Evolutionary conservation across 2,329 filamentous ascomycete genomes (phyloP).

Genomic region (Ophiostoma triangulosporum): DNA sequence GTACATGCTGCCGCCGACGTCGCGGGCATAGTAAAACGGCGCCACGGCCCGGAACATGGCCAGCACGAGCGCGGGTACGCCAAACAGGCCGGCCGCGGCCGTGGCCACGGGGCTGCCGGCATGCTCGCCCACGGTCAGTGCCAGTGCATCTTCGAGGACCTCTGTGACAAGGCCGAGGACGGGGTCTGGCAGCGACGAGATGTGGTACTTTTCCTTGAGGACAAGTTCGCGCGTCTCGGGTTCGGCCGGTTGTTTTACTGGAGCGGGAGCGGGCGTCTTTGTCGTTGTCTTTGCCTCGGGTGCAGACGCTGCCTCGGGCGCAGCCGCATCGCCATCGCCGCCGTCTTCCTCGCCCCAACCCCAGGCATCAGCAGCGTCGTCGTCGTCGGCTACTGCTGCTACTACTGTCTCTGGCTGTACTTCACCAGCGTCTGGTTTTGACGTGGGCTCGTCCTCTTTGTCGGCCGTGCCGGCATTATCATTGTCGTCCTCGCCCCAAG

Average conservation of each 20-base stretch:
- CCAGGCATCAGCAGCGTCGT: slow-evolving; percentile 56
- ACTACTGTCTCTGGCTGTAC: slow-evolving; percentile 10
- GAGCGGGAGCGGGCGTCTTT: neutral
- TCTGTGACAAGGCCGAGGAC: slow-evolving; percentile 53
- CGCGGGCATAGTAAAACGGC: slow-evolving; percentile 55
- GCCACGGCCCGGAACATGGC: slow-evolving; percentile 72
- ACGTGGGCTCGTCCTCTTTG: slow-evolving; percentile 18
- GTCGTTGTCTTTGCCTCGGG: neutral
- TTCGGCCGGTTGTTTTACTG: neutral
- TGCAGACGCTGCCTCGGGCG: neutral
- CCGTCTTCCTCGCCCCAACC: slow-evolving; percentile 67
- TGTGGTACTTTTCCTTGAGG: slow-evolving; percentile 72
- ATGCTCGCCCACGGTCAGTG: slow-evolving; percentile 35
- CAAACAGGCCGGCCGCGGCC: slow-evolving; percentile 56
- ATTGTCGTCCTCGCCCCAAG: slow-evolving; percentile 23
- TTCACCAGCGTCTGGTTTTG: slow-evolving; percentile 1
- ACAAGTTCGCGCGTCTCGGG: slow-evolving; percentile 50
- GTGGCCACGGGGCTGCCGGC: slow-evolving; percentile 47
- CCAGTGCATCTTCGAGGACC: slow-evolving; percentile 47
- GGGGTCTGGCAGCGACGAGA: slow-evolving; percentile 74
- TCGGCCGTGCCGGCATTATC: slow-evolving; percentile 21
- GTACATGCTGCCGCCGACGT: slow-evolving; percentile 51
- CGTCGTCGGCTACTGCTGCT: slow-evolving; percentile 13
- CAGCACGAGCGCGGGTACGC: slow-evolving; percentile 56
- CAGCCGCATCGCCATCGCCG: neutral